Base-by-base conservation (phyloP, 2,329 filamentous ascomycete species). In the Escovopsis sp. region DNA sequence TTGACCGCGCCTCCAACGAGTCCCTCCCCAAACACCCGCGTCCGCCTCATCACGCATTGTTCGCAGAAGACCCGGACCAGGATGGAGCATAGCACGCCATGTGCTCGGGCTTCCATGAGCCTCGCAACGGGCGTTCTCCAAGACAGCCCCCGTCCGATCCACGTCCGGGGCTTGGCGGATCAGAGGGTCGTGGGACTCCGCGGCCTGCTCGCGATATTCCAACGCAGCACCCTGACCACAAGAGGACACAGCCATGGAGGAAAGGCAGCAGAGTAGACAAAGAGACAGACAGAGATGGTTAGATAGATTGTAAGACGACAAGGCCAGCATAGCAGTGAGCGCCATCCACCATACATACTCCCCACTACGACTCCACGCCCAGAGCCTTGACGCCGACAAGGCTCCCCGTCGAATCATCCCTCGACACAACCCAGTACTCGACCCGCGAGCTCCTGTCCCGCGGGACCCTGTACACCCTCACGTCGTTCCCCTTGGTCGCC, bases 391-490 rank as follows among this genome's bases (percentile, higher is more conserved):
- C 70, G 12, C 88, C 88, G 7, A 94, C 77, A 46, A 94, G 54
- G 62, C 69, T 73, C 15, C 69, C 72, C 11, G 69, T 72, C 40
- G 35, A 23, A 15, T 46, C 45, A n/a, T 72, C 63, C 63, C 53
- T 80, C 70, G 51, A 82, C 58, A 94, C 65, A 45, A 94, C 66
- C 72, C 80, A 94, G 61, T 94, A 94, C 63, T 93, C 84, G 12
- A 71, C 69, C 56, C 81, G 72, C 26, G 78, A 75, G 11, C 67
- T 66, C 11, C 67, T 66, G 37, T 73, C 77, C 52, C 75, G 67
- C 45, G 70, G 65, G 8, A 93, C 76, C 42, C 74, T 69, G 55
- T 91, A 94, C 19, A 94, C 78, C 56, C 80, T 75, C 41, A 89
- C 74, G 48, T 85, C 79, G 47, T 69, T 72, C 2, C 82, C 76